Conservation (phyloP, 352 stramenopile genomes). For the Phytophthora fragariaefolia region DNA sequence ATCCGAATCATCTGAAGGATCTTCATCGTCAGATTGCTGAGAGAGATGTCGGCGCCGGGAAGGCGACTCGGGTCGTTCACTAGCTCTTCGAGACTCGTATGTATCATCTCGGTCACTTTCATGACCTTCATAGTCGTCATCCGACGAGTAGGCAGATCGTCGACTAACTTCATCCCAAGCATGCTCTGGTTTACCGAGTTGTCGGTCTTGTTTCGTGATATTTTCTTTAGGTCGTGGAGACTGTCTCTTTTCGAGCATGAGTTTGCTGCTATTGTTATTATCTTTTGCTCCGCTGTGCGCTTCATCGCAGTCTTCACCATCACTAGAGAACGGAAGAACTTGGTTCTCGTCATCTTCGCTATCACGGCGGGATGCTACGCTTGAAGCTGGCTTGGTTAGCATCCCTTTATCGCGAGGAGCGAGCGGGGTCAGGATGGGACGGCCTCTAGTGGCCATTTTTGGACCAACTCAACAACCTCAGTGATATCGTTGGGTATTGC, state of each 20-base stretch:
- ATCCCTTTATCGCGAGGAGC: slow-evolving; percentile 26
- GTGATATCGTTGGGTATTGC: slow-evolving; percentile 8
- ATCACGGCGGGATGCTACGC: slow-evolving; percentile 7
- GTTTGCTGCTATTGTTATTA: slow-evolving; percentile 4
- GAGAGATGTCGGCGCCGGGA: slow-evolving; percentile 22
- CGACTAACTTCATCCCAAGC: slow-evolving; percentile 51
- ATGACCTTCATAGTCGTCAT: slow-evolving; percentile 32
- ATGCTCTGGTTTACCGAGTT: slow-evolving; percentile 35
- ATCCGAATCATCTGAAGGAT: slow-evolving; percentile 62
- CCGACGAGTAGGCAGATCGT: slow-evolving; percentile 23
- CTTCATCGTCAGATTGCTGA: slow-evolving; percentile 44
- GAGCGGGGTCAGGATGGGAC: slow-evolving; percentile 24
- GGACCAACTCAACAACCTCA: slow-evolving; percentile 2
- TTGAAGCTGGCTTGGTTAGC: slow-evolving; percentile 3
- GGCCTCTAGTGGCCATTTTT: slow-evolving; percentile 21
- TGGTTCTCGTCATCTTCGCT: slow-evolving; percentile 57
- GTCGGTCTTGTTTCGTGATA: slow-evolving; percentile 5
- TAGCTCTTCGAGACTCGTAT: slow-evolving; percentile 17
- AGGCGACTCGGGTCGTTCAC: slow-evolving; percentile 40
- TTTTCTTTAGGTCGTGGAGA: slow-evolving; percentile 10
- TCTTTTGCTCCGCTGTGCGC: slow-evolving; percentile 19
- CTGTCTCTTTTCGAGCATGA: slow-evolving; percentile 35
- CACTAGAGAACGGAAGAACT: slow-evolving; percentile 62
- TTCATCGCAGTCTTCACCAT: slow-evolving; percentile 52
- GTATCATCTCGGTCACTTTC: slow-evolving; percentile 28